phyloP scores from a whole-genome alignment of 1,139 yeast genomes.

The Kazachstania sp. region DNA sequence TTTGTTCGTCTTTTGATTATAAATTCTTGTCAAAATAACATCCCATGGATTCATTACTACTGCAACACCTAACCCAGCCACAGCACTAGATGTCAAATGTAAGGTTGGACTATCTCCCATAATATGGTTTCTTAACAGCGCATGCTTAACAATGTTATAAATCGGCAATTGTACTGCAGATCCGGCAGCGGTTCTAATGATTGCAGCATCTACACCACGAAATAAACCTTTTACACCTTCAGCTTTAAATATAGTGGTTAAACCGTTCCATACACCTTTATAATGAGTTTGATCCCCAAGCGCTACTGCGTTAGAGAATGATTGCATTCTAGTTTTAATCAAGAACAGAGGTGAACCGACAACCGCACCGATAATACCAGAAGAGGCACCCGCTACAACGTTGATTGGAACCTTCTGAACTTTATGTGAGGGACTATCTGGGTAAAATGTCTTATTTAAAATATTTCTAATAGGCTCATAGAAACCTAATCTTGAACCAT shows the following conservation, averaged over 20 bases:
- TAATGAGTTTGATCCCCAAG: slow-evolving; percentile 93
- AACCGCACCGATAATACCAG: slow-evolving; percentile 87
- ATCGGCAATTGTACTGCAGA: slow-evolving; percentile 94
- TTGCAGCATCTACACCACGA: slow-evolving; percentile 92
- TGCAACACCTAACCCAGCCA: slow-evolving; percentile 87
- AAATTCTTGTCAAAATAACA: slow-evolving; percentile 85
- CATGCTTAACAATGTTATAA: slow-evolving; percentile 66
- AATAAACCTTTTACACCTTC: slow-evolving; percentile 78
- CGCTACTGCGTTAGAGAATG: slow-evolving; percentile 55
- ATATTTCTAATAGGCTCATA: slow-evolving; percentile 76
- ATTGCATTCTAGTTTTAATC: slow-evolving; percentile 93
- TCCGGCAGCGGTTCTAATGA: slow-evolving; percentile 90
- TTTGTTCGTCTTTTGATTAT: slow-evolving; percentile 84
- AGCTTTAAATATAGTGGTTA: slow-evolving; percentile 46
- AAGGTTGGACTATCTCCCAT: slow-evolving; percentile 57
- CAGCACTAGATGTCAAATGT: slow-evolving; percentile 67
- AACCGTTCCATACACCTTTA: slow-evolving; percentile 58
- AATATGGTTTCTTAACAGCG: slow-evolving; percentile 39
- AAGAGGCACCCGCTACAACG: slow-evolving; percentile 70
- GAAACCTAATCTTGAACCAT: slow-evolving; percentile 88
- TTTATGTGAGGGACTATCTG: slow-evolving; percentile 41
- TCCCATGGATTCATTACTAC: slow-evolving; percentile 97
- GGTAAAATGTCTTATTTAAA: slow-evolving; percentile 49
- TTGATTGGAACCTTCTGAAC: slow-evolving; percentile 59
- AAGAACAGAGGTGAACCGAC: slow-evolving; percentile 86